A percentile compares a stretch with the other conserved stretches of the same genome.
Conservation (phyloP, 495 filamentous ascomycete genomes). For the Xylaria palmicola region DNA sequence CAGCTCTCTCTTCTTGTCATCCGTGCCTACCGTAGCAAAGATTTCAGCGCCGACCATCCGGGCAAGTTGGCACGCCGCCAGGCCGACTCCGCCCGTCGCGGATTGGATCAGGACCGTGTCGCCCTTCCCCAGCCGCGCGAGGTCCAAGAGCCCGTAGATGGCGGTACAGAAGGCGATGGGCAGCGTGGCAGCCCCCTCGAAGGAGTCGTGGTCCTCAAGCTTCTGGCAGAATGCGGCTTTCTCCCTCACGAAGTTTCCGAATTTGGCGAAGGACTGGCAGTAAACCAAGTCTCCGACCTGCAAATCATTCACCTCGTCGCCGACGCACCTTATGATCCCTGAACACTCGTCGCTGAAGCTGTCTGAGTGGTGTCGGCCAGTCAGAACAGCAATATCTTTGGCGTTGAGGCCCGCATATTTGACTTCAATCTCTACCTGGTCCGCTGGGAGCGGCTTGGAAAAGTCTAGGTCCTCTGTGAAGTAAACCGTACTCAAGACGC, state of each 20-base stretch:
- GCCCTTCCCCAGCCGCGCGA: not conserved
- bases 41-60: conserved; percentile 51
- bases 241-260: not conserved
- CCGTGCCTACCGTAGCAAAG: conserved; percentile 51
- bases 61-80: conserved; percentile 53
- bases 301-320: not conserved
- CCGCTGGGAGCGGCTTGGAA: not conserved
- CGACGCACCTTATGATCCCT: not conserved
- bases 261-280: not conserved
- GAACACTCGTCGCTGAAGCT: not conserved
- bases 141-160: not conserved
- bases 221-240: not conserved
- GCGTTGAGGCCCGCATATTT: not conserved
- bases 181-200: not conserved
- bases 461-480: not conserved
- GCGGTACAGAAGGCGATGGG: not conserved
- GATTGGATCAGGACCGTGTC: conserved; percentile 52
- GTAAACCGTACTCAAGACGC: not conserved
- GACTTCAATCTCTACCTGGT: not conserved
- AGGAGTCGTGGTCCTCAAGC: not conserved
- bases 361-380: not conserved
- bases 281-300: not conserved
- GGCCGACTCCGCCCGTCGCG: conserved; percentile 53
- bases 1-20: conserved; percentile 42
- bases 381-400: not conserved